A percentile compares a stretch with the other conserved stretches of the same genome.
Conservation (phyloP, 2,329 filamentous ascomycete genomes). For the Shiraia sp. region DNA sequence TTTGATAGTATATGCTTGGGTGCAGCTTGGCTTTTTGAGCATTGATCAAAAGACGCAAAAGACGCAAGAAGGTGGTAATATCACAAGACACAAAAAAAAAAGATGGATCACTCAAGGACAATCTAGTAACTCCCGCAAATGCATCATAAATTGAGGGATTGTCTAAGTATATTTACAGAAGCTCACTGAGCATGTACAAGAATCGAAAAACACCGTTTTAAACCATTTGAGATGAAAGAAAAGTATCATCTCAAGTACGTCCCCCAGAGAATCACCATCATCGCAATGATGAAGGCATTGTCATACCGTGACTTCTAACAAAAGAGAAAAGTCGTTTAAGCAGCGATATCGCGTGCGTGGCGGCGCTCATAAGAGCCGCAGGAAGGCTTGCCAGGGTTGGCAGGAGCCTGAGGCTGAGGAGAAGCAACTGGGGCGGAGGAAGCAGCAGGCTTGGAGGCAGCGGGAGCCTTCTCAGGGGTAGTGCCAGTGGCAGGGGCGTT, state of each 20-base stretch:
- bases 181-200: constrained; percentile 6
- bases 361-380: constrained; percentile 1
- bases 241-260: background rate
- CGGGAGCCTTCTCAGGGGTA: background rate
- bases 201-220: constrained; percentile 1
- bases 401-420: background rate
- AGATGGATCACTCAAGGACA: too few species aligned
- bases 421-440: background rate
- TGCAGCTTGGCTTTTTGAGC: too few species aligned
- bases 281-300: background rate
- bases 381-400: background rate
- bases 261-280: background rate
- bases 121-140: background rate
- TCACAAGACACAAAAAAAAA: too few species aligned
- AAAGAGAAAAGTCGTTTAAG: background rate
- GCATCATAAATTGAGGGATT: background rate
- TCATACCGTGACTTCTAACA: background rate
- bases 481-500: background rate
- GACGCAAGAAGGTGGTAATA: too few species aligned
- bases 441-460: background rate
- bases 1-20: too few species aligned
- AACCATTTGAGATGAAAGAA: background rate
- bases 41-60: too few species aligned
- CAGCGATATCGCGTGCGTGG: constrained; percentile 1
- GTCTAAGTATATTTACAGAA: background rate